A percentile compares a stretch with the other conserved stretches of the same genome.
These are phyloP conservation scores for Hymenoscyphus fraxineus DNA, from an alignment of 2,329 filamentous ascomycete genomes.

Conservation along the genomic window DNA sequence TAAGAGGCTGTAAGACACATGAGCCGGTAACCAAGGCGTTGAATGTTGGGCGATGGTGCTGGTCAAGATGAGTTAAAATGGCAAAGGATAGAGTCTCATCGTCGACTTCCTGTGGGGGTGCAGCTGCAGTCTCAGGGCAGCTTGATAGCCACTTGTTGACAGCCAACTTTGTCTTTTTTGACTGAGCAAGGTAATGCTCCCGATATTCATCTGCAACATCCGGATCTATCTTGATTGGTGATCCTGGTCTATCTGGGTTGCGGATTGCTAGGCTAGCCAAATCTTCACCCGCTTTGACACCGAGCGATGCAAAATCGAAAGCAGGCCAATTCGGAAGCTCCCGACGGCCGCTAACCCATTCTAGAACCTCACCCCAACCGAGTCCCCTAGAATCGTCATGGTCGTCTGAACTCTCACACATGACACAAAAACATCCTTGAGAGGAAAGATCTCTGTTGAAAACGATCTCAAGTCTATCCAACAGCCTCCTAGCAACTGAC, in stretches of 20 bases:
- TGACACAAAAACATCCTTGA: constrained; percentile 79
- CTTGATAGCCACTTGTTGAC: constrained; percentile 87
- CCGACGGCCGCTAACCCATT: constrained; percentile 83
- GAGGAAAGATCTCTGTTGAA: constrained; percentile 89
- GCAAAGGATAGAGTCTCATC: constrained; percentile 93
- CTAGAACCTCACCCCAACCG: constrained; percentile 93
- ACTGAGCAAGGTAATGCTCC: constrained; percentile 87
- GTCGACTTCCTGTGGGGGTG: constrained; percentile 82
- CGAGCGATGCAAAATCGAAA: constrained; percentile 66
- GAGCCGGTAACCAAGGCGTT: constrained; percentile 70
- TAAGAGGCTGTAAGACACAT: constrained; percentile 48
- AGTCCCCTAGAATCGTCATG: constrained; percentile 60
- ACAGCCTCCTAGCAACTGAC: constrained; percentile 82
- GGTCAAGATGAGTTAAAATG: constrained; percentile 80
- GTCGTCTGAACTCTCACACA: constrained; percentile 63
- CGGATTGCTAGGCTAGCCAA: constrained; percentile 47
- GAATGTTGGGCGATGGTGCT: constrained; percentile 74
- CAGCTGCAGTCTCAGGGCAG: constrained; percentile 66
- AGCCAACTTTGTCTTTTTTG: constrained; percentile 84
- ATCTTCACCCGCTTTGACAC: constrained; percentile 57
- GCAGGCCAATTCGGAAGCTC: constrained; percentile 88
- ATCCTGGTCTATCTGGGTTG: constrained; percentile 60
- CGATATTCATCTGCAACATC: constrained; percentile 92
- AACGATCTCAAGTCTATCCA: constrained; percentile 89
- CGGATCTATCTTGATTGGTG: constrained; percentile 75